Evolutionary conservation across 2,329 filamentous ascomycete species (phyloP), one percentile per base, ranked within the genome.

Genomic region (Aspergillus clavatus): DNA sequence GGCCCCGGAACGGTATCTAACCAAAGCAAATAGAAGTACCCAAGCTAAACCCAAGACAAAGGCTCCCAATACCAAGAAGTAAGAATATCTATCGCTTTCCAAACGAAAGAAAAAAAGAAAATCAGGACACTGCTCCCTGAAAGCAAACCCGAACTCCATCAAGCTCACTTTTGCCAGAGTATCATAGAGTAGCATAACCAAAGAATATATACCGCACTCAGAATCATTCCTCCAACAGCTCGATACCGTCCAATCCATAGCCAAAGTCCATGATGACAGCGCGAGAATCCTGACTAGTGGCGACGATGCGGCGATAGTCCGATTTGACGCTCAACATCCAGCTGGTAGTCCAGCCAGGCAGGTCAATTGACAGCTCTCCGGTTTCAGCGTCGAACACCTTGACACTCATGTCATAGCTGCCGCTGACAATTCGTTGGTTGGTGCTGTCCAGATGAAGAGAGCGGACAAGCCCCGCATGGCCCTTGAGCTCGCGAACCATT

Each of bases 281-380:
- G 63, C 94, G 85, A 26, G 90, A 87, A 60, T 96, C 90, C 68
- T 98, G 93, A 40, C 90, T 93, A 0, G 91, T 95, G 58, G 89
- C 93, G 51, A 98, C 87, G 52, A 98, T 93, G 50, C 93, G 82
- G 47, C 91, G 79, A 68, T 97, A 97, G 64, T 98, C 91, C 52
- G 87, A 90, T 76, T 96, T 96, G 41, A 93, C 93, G 53, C 88
- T 90, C 47, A 98, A 73, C 61, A 98, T 94, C 93, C 93, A 98
- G 69, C 89, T 95, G 8, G 86, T 85, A 47, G 95, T 95, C 89
- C 90, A 97, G 55, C 87, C 83, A n/a, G 89, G 87, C 59, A 96
- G 91, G 57, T 89, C 84, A 51, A 94, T 80, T 48, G 91, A 78
- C 55, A 89, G 78, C 38, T 83, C 74, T 26, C 90, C 91, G 2